A percentile compares a stretch with the other conserved stretches of the same genome.
Evolutionary conservation across 1,139 yeast species (phyloP).

Genomic region (Suhomyces bolitotheri): DNA sequence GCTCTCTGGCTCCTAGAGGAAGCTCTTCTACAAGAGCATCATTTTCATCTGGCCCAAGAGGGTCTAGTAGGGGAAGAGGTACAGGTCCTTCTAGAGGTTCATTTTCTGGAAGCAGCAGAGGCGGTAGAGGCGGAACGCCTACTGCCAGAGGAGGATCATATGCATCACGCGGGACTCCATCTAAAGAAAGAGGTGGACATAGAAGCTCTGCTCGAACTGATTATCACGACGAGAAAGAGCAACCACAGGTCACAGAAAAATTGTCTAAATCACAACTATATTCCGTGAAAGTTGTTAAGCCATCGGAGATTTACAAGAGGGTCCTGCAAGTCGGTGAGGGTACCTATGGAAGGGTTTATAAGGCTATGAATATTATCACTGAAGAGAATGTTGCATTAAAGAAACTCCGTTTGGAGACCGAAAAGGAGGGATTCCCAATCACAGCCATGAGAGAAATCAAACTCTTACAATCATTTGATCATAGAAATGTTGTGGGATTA

Average conservation of each 20-base stretch:
- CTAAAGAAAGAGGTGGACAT: constrained; percentile 2
- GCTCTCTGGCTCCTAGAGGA: constrained; percentile 1
- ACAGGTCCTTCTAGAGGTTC: constrained; percentile 3
- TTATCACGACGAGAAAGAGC: constrained; percentile 1
- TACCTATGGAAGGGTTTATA: constrained; percentile 51
- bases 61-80: constrained; percentile 9
- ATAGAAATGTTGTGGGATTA: constrained; percentile 76
- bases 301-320: constrained; percentile 36
- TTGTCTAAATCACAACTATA: constrained; percentile 32
- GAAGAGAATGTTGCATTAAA: constrained; percentile 79
- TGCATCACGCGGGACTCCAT: constrained; percentile 3
- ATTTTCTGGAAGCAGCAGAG: constrained; percentile 6
- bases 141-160: constrained; percentile 2
- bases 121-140: constrained; percentile 6
- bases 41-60: constrained; percentile 8
- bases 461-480: constrained; percentile 81
- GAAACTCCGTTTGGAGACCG: constrained; percentile 77
- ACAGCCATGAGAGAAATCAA: constrained; percentile 93
- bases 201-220: constrained; percentile 3
- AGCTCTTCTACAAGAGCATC: constrained; percentile 1
- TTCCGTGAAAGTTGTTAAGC: constrained; percentile 28
- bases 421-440: constrained; percentile 93
- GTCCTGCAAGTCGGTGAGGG: constrained; percentile 53
- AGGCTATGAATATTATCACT: constrained; percentile 68
- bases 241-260: constrained; percentile 2